Conservation (phyloP, 2,329 filamentous ascomycete genomes). For the Penicillium sp. region DNA sequence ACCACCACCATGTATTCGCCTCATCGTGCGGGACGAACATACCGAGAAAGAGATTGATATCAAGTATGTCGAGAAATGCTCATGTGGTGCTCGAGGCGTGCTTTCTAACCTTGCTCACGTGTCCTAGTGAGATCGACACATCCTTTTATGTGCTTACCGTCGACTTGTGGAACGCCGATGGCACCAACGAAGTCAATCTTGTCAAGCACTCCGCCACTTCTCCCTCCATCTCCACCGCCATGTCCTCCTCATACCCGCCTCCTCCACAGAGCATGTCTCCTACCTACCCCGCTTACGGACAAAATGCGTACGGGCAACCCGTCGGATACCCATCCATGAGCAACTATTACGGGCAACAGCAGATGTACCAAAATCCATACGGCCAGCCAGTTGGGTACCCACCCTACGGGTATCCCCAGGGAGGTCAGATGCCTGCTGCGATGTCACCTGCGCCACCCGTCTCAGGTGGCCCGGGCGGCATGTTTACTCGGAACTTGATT, state of each 20-base stretch:
- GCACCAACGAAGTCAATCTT: slow-evolving; percentile 65
- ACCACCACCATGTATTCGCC: slow-evolving; percentile 85
- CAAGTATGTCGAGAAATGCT: slow-evolving; percentile 59
- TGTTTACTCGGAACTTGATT: slow-evolving; percentile 95
- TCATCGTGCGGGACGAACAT: slow-evolving; percentile 72
- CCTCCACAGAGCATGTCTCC: slow-evolving; percentile 41
- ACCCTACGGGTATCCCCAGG: slow-evolving; percentile 31
- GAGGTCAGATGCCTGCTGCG: slow-evolving; percentile 37
- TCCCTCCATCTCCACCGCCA: slow-evolving; percentile 79
- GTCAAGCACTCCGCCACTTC: slow-evolving; percentile 66
- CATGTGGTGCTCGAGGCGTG: slow-evolving; percentile 6
- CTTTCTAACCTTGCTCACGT: slow-evolving; percentile 1
- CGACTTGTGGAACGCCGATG: slow-evolving; percentile 67
- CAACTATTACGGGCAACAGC: slow-evolving; percentile 39
- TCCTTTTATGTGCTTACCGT: slow-evolving; percentile 69
- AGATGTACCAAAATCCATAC: slow-evolving; percentile 41
- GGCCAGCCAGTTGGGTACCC: slow-evolving; percentile 35
- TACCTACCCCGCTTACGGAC: slow-evolving; percentile 40
- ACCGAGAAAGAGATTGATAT: slow-evolving; percentile 82
- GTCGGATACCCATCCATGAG: slow-evolving; percentile 40
- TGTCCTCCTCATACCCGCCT: slow-evolving; percentile 71
- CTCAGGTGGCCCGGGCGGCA: slow-evolving; percentile 64
- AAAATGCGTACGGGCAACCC: slow-evolving; percentile 44
- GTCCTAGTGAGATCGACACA: slow-evolving; percentile 66
- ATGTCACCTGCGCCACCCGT: slow-evolving; percentile 39